phyloP scores from a whole-genome alignment of 31 red algal species.

The Bonnemaisonia californica region DNA sequence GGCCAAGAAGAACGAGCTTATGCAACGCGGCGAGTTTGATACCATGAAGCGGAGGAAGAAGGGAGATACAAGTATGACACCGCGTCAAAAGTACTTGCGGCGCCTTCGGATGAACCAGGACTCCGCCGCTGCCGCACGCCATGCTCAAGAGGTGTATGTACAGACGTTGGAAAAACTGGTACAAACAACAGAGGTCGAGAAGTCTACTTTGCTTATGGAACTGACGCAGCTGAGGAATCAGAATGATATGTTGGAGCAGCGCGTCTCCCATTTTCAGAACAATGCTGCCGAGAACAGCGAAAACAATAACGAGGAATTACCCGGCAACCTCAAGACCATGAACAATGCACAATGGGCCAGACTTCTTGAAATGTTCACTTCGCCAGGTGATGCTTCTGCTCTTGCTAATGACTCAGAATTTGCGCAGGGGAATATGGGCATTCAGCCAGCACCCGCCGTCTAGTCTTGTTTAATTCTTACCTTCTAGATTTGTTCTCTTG shows the following conservation, averaged over 20 bases:
- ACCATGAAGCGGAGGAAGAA: slow-evolving; percentile 75
- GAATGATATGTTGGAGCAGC: slow-evolving; percentile 9
- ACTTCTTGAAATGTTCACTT: not conserved
- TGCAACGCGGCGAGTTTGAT: slow-evolving; percentile 63
- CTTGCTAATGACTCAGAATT: not conserved
- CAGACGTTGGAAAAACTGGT: slow-evolving; percentile 67
- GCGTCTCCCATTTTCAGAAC: not conserved
- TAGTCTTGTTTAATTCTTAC: not conserved
- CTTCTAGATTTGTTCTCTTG: not conserved
- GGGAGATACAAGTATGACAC: slow-evolving; percentile 65
- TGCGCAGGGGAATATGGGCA: not conserved
- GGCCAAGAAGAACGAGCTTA: slow-evolving; percentile 61
- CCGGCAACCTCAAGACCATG: not conserved
- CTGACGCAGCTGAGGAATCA: slow-evolving; percentile 18
- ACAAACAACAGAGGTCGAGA: slow-evolving; percentile 55
- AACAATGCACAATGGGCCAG: not conserved
- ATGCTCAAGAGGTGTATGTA: slow-evolving; percentile 84
- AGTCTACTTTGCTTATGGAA: slow-evolving; percentile 40
- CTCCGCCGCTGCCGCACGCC: slow-evolving; percentile 72
- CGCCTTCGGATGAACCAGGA: slow-evolving; percentile 79
- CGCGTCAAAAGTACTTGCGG: slow-evolving; percentile 67
- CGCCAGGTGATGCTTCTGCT: not conserved
- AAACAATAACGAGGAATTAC: not conserved
- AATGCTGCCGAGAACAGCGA: not conserved
- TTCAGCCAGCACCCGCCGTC: not conserved